Evolutionary conservation across 2,329 filamentous ascomycete species (phyloP).

Genomic region (Alternaria novae-zelandiae): DNA sequence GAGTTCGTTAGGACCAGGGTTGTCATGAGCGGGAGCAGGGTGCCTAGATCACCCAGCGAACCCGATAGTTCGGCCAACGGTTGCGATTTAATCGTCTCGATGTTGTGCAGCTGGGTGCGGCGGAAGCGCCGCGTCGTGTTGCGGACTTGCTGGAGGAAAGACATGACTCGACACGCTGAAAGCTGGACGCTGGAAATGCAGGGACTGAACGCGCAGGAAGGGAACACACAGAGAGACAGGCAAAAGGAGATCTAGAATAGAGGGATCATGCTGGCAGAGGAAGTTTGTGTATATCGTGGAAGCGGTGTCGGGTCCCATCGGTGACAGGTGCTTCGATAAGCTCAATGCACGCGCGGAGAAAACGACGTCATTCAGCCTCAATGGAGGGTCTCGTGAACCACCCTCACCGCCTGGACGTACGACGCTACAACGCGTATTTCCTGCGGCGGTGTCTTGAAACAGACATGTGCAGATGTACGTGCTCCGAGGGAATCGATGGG

Average conservation of each 20-base stretch:
- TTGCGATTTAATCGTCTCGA: conserved; percentile 60
- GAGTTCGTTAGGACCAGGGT: conserved; percentile 79
- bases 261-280: not conserved
- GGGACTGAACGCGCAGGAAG: not conserved
- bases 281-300: not conserved
- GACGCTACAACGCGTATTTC: not conserved
- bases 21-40: conserved; percentile 86
- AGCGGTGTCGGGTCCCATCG: not conserved
- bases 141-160: conserved; percentile 2
- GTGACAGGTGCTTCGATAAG: too few relatives aligned
- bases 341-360: not conserved
- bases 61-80: conserved; percentile 83
- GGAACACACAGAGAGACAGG: not conserved
- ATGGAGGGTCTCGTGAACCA: conserved; percentile 2
- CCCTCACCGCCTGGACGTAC: not conserved
- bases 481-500: not conserved
- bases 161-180: conserved; percentile 18
- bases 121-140: conserved; percentile 40
- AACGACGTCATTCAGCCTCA: conserved; percentile 9
- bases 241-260: not conserved
- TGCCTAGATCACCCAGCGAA: conserved; percentile 86
- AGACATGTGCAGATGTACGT: not conserved
- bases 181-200: not conserved
- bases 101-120: conserved; percentile 55
- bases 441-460: not conserved